phyloP scores from a whole-genome alignment of 805 yeast species.

The Candida jianshihensis region DNA sequence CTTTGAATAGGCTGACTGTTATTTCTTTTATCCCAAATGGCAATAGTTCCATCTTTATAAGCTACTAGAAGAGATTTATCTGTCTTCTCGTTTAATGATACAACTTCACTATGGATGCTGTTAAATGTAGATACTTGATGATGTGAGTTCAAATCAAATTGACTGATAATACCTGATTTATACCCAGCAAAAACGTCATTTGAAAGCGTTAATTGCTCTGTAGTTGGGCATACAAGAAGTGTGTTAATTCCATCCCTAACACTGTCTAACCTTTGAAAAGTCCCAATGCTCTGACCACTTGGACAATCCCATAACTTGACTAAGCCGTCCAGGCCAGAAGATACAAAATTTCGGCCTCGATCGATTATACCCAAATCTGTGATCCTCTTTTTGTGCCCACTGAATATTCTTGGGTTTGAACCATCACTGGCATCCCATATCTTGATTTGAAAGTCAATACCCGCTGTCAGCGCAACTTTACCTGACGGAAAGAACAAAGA shows the following conservation, averaged over 20 bases:
- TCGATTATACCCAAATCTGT: constrained; percentile 49
- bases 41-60: constrained; percentile 27
- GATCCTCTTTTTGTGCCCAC: constrained; percentile 41
- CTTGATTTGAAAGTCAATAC: constrained; percentile 52
- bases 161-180: constrained; percentile 29
- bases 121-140: constrained; percentile 20
- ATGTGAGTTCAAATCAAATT: constrained; percentile 31
- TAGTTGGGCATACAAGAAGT: constrained; percentile 8
- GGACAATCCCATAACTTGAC: constrained; percentile 69
- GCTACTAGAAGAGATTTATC: constrained; percentile 24
- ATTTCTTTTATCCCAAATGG: constrained; percentile 35
- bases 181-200: constrained; percentile 34
- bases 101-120: constrained; percentile 17
- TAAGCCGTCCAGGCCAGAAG: constrained; percentile 48
- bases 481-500: constrained; percentile 56
- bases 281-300: constrained; percentile 37
- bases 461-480: constrained; percentile 50
- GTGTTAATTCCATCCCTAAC: constrained; percentile 30
- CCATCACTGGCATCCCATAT: constrained; percentile 53
- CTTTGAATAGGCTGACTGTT: constrained; percentile 5
- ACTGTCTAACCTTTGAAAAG: constrained; percentile 30
- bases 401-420: constrained; percentile 41
- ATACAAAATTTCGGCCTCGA: constrained; percentile 59
- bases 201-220: neutral
- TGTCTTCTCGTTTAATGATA: neutral